These are phyloP conservation scores for Tricholomella constricta DNA, from an alignment of 768 basidiomycete species.

Conservation along the genomic window DNA sequence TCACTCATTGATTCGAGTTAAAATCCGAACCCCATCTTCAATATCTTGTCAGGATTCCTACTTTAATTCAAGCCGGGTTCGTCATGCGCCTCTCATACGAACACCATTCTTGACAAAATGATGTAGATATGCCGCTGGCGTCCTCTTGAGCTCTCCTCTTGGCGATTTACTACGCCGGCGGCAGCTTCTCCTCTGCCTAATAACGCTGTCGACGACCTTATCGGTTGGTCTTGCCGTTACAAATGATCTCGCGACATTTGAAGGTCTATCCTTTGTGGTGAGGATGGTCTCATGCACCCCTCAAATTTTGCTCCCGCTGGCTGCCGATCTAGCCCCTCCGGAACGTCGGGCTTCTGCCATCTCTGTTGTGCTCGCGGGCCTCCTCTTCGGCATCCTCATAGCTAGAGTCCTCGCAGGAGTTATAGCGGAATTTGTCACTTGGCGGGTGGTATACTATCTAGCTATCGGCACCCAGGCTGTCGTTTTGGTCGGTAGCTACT, in stretches of 20 bases:
- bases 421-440: conserved; percentile 70
- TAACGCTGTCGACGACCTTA: conserved; percentile 54
- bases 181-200: conserved; percentile 62
- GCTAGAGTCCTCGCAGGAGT: conserved; percentile 77
- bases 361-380: conserved; percentile 67
- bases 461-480: conserved; percentile 68
- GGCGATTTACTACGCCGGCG: conserved; percentile 83
- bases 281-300: conserved; percentile 73
- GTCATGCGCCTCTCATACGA: conserved; percentile 3
- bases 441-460: conserved; percentile 79
- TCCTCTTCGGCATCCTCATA: conserved; percentile 72
- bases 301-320: conserved; percentile 75
- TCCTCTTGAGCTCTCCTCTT: conserved; percentile 76
- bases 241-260: conserved; percentile 56
- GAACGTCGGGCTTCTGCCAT: conserved; percentile 73
- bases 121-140: conserved; percentile 66
- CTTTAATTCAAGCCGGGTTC: conserved; percentile 69
- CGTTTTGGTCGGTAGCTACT: conserved; percentile 60
- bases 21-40: conserved; percentile 23
- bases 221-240: conserved; percentile 76
- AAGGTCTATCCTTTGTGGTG: conserved; percentile 68
- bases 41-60: conserved; percentile 50
- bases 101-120: neutral
- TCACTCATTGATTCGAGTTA: neutral
- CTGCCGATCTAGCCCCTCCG: conserved; percentile 81